A percentile compares a stretch with the other conserved stretches of the same genome.
phyloP scores from a whole-genome alignment of 2,329 filamentous ascomycete genomes.

The Cercospora zeina region DNA sequence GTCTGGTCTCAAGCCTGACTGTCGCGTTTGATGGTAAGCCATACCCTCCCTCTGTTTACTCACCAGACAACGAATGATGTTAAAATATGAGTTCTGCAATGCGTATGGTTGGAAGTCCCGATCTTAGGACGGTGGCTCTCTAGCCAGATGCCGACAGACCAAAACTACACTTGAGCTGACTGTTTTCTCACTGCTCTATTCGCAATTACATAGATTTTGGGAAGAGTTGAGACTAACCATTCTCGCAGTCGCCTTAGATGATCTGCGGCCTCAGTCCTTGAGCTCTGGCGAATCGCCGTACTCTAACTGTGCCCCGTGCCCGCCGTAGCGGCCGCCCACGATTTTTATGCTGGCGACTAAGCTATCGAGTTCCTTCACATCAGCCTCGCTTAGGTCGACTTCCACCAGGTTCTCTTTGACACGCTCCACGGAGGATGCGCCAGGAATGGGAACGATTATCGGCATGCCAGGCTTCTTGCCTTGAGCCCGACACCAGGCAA shows the following conservation, averaged over 20 bases:
- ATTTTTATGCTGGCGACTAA: slow-evolving; percentile 52
- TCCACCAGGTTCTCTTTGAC: slow-evolving; percentile 45
- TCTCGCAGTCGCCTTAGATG: neutral
- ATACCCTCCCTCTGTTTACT: neutral
- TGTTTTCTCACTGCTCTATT: neutral
- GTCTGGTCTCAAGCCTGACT: neutral
- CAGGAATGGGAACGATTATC: slow-evolving; percentile 49
- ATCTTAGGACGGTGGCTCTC: slow-evolving; percentile 23
- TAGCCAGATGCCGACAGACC: slow-evolving; percentile 48
- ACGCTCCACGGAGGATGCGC: slow-evolving; percentile 42
- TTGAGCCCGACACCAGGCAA: slow-evolving; percentile 52
- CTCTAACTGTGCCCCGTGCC: slow-evolving; percentile 27
- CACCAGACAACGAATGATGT: slow-evolving; percentile 43
- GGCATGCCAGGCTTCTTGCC: slow-evolving; percentile 49
- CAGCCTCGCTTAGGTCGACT: slow-evolving; percentile 49
- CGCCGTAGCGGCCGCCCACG: slow-evolving; percentile 46
- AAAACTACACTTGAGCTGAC: slow-evolving; percentile 53
- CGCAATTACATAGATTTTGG: neutral
- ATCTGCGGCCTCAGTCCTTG: slow-evolving; percentile 17
- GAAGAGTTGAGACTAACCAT: neutral
- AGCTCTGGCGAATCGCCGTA: slow-evolving; percentile 36
- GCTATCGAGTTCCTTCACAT: slow-evolving; percentile 54
- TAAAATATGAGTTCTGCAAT: slow-evolving; percentile 53
- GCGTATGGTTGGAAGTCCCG: slow-evolving; percentile 42
- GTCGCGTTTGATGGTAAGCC: neutral